Conservation (phyloP, 176 grass and related monocot species). For the Triticum aestivum region IWGSC_CS_RefSeq_v2.1 NC_057799.1:448591348-448591847, state of each 20-base stretch:
- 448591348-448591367: constrained; percentile 69
- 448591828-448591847: background rate
- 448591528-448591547: background rate
- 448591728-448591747: background rate
- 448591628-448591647: background rate
- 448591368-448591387: constrained; percentile 65
- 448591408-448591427: constrained; percentile 68
- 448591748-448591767: background rate
- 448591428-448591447: constrained; percentile 87
- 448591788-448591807: background rate
- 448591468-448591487: constrained; percentile 53
- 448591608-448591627: background rate
- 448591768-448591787: background rate
- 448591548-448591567: background rate
- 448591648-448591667: background rate
- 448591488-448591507: constrained; percentile 45
- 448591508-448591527: constrained; percentile 28
- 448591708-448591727: background rate
- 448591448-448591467: constrained; percentile 78
- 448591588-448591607: background rate
- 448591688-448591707: background rate
- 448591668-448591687: constrained; percentile 6
- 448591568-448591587: constrained; percentile 18
- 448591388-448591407: constrained; percentile 76
- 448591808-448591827: background rate